Evolutionary conservation across 768 basidiomycete species (phyloP).

Genomic region (Daedaleopsis nitida): DNA sequence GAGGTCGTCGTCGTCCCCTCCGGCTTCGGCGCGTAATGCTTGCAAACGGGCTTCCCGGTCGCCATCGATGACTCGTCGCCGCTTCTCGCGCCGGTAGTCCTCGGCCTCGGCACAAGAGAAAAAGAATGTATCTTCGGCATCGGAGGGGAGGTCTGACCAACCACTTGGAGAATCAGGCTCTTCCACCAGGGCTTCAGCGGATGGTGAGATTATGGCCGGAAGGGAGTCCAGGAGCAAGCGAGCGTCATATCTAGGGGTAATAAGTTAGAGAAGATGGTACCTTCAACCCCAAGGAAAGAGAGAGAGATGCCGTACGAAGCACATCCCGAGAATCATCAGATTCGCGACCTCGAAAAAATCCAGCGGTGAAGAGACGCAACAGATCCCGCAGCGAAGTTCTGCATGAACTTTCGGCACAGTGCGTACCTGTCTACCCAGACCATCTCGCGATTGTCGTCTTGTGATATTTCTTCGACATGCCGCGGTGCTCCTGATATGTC

Average conservation of each 20-base stretch:
- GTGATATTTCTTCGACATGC: background rate
- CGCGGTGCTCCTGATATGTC: constrained; percentile 9
- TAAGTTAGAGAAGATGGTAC: background rate
- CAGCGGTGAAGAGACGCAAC: background rate
- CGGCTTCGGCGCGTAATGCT: constrained; percentile 51
- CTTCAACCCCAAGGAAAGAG: constrained; percentile 1
- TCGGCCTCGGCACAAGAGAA: constrained; percentile 66
- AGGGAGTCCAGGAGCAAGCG: constrained; percentile 70
- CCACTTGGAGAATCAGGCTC: constrained; percentile 53
- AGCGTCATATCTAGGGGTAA: constrained; percentile 67
- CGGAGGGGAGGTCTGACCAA: constrained; percentile 87
- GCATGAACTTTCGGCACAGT: constrained; percentile 14
- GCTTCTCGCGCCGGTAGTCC: constrained; percentile 69
- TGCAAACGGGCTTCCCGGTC: constrained; percentile 66
- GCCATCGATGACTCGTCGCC: constrained; percentile 59
- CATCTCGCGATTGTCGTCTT: constrained; percentile 25
- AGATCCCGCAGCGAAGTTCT: background rate
- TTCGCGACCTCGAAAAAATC: background rate
- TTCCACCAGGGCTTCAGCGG: background rate
- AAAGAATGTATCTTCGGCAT: constrained; percentile 85
- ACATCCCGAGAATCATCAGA: constrained; percentile 7
- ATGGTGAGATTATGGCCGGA: constrained; percentile 26
- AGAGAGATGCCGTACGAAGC: constrained; percentile 22
- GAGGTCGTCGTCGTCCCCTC: constrained; percentile 30
- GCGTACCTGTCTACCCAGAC: constrained; percentile 87